A percentile compares a stretch with the other conserved stretches of the same genome.
phyloP scores from a whole-genome alignment of 345 rosid genomes.

The Lagerstroemia speciosa region DNA sequence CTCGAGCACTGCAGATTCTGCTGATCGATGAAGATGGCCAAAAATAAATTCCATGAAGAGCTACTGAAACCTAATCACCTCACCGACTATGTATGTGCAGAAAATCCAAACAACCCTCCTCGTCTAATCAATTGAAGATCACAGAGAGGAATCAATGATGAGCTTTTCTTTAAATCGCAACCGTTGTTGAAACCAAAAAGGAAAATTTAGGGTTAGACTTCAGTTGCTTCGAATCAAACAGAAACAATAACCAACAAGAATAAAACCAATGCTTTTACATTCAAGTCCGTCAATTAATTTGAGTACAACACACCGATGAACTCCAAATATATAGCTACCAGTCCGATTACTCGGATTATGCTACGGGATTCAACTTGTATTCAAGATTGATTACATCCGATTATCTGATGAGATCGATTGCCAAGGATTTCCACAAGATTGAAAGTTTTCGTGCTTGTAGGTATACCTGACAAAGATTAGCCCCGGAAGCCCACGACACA shows the following conservation, averaged over 20 bases:
- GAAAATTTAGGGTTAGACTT: too few relatives aligned
- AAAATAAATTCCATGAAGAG: not conserved
- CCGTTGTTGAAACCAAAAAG: too few relatives aligned
- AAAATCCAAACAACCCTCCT: not conserved
- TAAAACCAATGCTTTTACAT: not conserved
- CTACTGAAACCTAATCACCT: not conserved
- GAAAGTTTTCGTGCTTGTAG: not conserved
- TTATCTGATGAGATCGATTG: not conserved
- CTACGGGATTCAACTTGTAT: not conserved
- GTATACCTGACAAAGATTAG: constrained; percentile 49
- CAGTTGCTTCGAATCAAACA: not conserved
- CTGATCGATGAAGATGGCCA: not conserved
- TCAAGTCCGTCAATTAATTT: not conserved
- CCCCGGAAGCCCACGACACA: constrained; percentile 51
- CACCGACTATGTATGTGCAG: not conserved
- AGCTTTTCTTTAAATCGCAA: not conserved
- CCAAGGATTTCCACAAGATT: not conserved
- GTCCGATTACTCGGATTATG: not conserved
- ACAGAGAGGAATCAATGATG: not conserved
- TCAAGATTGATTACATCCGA: not conserved
- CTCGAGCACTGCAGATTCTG: too few relatives aligned
- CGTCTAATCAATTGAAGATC: not conserved
- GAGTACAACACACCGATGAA: not conserved
- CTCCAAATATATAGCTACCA: not conserved
- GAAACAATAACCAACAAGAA: not conserved